Conservation (phyloP, 2,329 filamentous ascomycete genomes). For the Arthrobotrys iridis region DNA sequence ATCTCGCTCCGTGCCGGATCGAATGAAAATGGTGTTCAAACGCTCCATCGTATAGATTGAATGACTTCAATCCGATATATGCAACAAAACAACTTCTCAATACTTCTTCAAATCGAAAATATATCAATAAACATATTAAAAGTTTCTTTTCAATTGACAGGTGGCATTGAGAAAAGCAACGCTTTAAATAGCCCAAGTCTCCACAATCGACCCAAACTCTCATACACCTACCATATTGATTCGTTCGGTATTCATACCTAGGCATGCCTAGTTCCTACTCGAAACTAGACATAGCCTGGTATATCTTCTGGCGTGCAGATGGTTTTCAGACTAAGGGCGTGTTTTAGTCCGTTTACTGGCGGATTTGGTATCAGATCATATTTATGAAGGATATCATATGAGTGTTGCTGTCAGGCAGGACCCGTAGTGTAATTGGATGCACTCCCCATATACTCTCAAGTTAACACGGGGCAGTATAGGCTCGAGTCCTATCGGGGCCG, state of each 20-base stretch:
- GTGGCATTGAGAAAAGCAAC: neutral
- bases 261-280: neutral
- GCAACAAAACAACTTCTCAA: too few relatives aligned
- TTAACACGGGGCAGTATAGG: slow-evolving; percentile 1
- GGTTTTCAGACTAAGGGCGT: too few relatives aligned
- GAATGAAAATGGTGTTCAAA: neutral
- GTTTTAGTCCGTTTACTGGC: neutral
- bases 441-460: neutral
- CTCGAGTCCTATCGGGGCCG: slow-evolving; percentile 14
- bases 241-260: neutral
- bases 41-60: neutral
- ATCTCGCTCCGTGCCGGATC: neutral
- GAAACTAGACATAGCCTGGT: neutral
- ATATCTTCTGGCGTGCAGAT: neutral
- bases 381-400: neutral
- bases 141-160: neutral
- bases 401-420: neutral
- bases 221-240: slow-evolving; percentile 1
- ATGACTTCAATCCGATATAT: too few relatives aligned
- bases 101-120: too few relatives aligned
- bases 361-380: neutral
- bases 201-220: neutral
- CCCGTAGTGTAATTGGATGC: slow-evolving; percentile 23
- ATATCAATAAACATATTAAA: too few relatives aligned
- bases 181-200: neutral